Evolutionary conservation across 1,139 yeast genomes (phyloP).

Genomic region (Nakaseomyces bracarensis): DNA sequence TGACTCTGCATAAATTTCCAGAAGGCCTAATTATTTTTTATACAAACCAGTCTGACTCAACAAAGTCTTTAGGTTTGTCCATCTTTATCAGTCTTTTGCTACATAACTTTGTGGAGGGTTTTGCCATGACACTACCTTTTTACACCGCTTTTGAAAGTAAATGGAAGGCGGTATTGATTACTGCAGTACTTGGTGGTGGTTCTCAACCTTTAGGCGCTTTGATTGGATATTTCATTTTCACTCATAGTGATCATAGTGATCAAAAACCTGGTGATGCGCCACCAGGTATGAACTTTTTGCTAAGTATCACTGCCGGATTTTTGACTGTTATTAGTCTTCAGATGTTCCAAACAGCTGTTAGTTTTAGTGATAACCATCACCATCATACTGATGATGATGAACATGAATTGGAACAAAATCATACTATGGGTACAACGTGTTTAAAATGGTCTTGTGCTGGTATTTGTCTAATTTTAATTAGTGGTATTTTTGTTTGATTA

Average conservation of each 20-base stretch:
- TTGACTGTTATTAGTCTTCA: constrained; percentile 71
- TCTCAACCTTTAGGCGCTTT: constrained; percentile 89
- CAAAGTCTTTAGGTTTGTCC: constrained; percentile 67
- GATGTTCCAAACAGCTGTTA: constrained; percentile 51
- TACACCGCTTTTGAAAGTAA: constrained; percentile 64
- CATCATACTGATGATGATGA: constrained; percentile 29
- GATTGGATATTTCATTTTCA: constrained; percentile 53
- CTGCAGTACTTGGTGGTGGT: constrained; percentile 67
- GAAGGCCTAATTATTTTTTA: constrained; percentile 80
- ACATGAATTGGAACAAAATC: constrained; percentile 21
- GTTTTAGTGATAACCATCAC: constrained; percentile 32
- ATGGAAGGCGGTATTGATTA: constrained; percentile 53
- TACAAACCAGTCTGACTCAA: constrained; percentile 23
- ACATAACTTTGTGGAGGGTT: constrained; percentile 94
- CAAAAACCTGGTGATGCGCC: constrained; percentile 9
- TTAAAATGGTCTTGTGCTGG: constrained; percentile 32
- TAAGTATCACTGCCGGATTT: constrained; percentile 78
- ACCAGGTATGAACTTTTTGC: constrained; percentile 34
- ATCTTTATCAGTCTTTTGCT: constrained; percentile 77
- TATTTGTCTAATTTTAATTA: constrained; percentile 25
- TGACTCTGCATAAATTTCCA: constrained; percentile 84
- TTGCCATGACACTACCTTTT: constrained; percentile 85
- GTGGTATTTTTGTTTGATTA: constrained; percentile 22
- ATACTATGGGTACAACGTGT: constrained; percentile 31
- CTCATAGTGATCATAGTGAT: constrained; percentile 27